These are phyloP conservation scores for Oryza glaberrima DNA, from an alignment of 176 grass and related monocot species.

Conservation along the genomic window DNA sequence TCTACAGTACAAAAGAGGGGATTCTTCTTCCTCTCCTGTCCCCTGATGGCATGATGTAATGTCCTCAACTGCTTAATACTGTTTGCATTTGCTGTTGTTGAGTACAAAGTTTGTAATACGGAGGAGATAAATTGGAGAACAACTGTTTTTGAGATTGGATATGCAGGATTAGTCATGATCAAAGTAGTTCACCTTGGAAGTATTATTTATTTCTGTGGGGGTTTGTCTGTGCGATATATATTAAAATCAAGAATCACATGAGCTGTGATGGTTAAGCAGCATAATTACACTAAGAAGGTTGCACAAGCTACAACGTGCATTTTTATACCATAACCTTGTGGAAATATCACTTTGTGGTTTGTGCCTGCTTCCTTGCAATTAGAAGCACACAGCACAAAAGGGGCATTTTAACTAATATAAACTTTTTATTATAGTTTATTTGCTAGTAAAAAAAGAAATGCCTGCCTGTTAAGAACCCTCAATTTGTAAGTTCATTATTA, in stretches of 20 bases:
- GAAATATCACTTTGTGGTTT: background rate
- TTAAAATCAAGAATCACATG: background rate
- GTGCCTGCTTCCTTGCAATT: constrained; percentile 1
- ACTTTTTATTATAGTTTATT: background rate
- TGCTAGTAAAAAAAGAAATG: background rate
- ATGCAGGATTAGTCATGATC: background rate
- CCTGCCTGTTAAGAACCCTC: background rate
- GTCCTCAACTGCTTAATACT: background rate
- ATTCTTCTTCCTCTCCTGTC: background rate
- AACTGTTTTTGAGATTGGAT: background rate
- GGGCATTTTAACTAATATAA: background rate
- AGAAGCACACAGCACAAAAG: constrained; percentile 9
- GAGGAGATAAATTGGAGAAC: background rate
- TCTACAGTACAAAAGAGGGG: background rate
- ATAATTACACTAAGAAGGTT: background rate
- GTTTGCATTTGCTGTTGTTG: constrained; percentile 18
- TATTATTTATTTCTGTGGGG: background rate
- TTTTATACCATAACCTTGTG: background rate
- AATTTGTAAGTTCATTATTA: too few species aligned
- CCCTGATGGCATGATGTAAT: background rate
- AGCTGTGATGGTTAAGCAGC: background rate
- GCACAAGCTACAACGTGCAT: background rate
- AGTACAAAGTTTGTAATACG: background rate
- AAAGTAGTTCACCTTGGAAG: background rate
- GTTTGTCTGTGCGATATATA: background rate